Conservation (phyloP, 306 rosid genomes). For the Senna siamea region DNA sequence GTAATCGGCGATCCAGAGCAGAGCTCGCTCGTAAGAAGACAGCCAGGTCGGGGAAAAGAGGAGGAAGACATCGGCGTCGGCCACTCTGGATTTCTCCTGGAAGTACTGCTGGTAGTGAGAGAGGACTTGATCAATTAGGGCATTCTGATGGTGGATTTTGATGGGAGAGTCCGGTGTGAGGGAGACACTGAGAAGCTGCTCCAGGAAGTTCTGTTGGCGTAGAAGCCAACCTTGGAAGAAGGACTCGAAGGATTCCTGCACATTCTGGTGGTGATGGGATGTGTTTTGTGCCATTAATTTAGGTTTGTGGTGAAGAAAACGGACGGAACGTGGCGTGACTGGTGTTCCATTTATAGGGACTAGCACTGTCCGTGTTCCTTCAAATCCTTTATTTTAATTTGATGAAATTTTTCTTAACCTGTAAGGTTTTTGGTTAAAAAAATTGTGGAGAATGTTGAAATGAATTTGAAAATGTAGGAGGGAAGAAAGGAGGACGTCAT, state of each 20-base stretch:
- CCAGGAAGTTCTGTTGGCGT: constrained; percentile 28
- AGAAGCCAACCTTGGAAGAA: constrained; percentile 38
- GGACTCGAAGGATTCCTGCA: not conserved
- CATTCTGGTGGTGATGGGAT: not conserved
- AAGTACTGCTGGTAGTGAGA: constrained; percentile 46
- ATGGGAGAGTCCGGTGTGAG: not conserved
- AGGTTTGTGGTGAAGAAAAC: no score
- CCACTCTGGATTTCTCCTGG: constrained; percentile 26
- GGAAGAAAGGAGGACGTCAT: not conserved
- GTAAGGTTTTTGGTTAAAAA: not conserved
- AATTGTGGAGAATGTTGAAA: no score
- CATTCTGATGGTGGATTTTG: constrained; percentile 1
- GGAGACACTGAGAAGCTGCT: constrained; percentile 12
- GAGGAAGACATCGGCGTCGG: constrained; percentile 41
- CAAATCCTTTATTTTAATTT: no score
- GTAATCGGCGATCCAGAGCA: constrained; percentile 53
- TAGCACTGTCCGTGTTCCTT: no score
- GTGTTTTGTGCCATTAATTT: not conserved
- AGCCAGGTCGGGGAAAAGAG: constrained; percentile 51
- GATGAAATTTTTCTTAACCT: not conserved
- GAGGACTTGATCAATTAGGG: constrained; percentile 38
- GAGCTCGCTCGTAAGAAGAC: constrained; percentile 38
- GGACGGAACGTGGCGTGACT: not conserved
- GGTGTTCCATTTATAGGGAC: not conserved
- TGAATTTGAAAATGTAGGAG: not conserved